These are phyloP conservation scores for Ganoderma multipileum DNA, from an alignment of 1,284 basidiomycete species.

Conservation along the genomic window DNA sequence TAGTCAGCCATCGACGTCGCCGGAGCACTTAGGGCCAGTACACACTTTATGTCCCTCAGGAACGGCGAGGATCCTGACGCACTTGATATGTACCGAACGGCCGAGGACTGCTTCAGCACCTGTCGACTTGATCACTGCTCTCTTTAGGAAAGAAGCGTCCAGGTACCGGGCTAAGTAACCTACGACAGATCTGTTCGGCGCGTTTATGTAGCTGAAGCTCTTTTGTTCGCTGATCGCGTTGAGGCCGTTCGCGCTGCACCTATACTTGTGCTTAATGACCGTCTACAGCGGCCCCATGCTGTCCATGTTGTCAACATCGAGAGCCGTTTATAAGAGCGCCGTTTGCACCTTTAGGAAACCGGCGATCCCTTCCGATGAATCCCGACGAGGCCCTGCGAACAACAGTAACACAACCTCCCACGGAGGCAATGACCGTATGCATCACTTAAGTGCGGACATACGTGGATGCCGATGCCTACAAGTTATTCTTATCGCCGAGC, in stretches of 20 bases:
- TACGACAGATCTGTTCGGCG: background rate
- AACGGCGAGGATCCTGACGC: background rate
- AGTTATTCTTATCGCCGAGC: background rate
- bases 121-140: background rate
- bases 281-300: background rate
- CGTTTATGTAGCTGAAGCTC: background rate
- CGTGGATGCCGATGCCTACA: background rate
- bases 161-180: background rate
- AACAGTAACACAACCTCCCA: background rate
- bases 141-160: background rate
- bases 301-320: background rate
- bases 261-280: background rate
- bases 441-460: background rate
- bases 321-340: background rate
- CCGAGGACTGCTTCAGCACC: background rate
- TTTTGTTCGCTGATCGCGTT: background rate
- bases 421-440: background rate
- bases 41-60: background rate
- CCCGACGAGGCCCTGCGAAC: background rate
- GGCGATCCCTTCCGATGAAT: background rate
- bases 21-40: background rate
- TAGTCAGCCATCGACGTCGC: slow-evolving; percentile 1
- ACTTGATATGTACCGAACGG: background rate
- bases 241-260: background rate
- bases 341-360: background rate